Percentiles rank a stretch among this genome's conserved stretches.
Evolutionary conservation across 2,329 filamentous ascomycete genomes (phyloP).

Genomic region (Nigrograna mackinnonii): DNA sequence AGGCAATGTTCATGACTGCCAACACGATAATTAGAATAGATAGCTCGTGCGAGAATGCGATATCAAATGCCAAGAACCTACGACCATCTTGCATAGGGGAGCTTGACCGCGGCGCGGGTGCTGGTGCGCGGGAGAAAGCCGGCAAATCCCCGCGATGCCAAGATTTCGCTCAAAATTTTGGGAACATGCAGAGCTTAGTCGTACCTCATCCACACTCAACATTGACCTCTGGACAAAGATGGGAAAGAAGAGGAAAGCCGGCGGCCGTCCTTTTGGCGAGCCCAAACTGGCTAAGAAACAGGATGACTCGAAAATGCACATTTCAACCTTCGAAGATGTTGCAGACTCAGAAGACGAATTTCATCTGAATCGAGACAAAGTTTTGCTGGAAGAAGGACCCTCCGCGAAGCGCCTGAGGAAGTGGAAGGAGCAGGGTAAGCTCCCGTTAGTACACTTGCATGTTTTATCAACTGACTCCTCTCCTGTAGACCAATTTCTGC

Average conservation of each 20-base stretch:
- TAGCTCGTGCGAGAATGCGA: too few relatives aligned
- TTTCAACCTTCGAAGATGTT: conserved; percentile 75
- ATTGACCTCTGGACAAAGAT: conserved; percentile 34
- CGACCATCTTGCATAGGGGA: not conserved
- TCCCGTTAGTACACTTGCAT: conserved; percentile 5
- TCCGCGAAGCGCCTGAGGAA: conserved; percentile 77
- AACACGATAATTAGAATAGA: too few relatives aligned
- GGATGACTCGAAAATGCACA: conserved; percentile 58
- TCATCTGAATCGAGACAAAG: conserved; percentile 81
- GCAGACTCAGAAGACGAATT: conserved; percentile 95
- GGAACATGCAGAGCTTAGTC: conserved; percentile 1
- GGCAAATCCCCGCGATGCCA: conserved; percentile 25
- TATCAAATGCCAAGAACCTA: too few relatives aligned
- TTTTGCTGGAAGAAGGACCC: conserved; percentile 81
- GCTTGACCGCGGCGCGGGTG: conserved; percentile 1
- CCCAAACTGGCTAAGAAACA: conserved; percentile 37
- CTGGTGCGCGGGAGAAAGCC: conserved; percentile 1
- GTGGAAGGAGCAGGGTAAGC: conserved; percentile 66
- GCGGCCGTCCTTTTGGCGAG: conserved; percentile 47
- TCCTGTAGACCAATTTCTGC: conserved; percentile 57
- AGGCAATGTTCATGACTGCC: too few relatives aligned
- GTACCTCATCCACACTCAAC: not conserved
- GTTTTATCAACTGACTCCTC: conserved; percentile 2
- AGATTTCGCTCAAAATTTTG: conserved; percentile 33
- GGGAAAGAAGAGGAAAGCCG: conserved; percentile 70